Evolutionary conservation across 2,329 filamentous ascomycete species (phyloP).

Genomic region (Eurotiales sp.): DNA sequence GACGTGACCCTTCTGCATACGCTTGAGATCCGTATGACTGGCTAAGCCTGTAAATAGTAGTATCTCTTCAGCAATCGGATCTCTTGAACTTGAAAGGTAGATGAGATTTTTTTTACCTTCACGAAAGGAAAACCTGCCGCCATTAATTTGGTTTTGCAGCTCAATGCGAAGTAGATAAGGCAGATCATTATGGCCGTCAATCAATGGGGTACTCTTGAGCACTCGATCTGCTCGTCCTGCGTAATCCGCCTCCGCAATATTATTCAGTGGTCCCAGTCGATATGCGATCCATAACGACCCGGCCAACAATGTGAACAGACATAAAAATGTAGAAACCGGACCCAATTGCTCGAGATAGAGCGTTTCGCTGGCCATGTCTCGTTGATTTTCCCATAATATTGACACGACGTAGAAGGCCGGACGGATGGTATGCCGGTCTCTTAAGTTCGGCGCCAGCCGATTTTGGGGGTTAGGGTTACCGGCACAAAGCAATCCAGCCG

Average conservation of each 20-base stretch:
- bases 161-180: conserved; percentile 23
- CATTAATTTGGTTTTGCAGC: conserved; percentile 23
- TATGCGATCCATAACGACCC: conserved; percentile 10
- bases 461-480: conserved; percentile 4
- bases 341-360: conserved; percentile 4
- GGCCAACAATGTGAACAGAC: conserved; percentile 6
- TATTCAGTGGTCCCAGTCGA: conserved; percentile 5
- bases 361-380: conserved; percentile 3
- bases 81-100: neutral
- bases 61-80: neutral
- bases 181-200: conserved; percentile 29
- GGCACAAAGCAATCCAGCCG: conserved; percentile 1
- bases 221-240: conserved; percentile 13
- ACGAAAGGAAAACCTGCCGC: conserved; percentile 9
- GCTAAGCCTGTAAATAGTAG: conserved; percentile 11
- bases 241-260: conserved; percentile 9
- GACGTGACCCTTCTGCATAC: conserved; percentile 23
- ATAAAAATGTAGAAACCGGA: conserved; percentile 4
- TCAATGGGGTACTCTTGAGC: conserved; percentile 22
- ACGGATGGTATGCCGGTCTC: neutral
- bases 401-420: neutral
- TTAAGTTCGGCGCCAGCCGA: conserved; percentile 4
- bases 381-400: neutral
- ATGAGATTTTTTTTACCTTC: conserved; percentile 6
- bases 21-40: conserved; percentile 26